Base-by-base conservation (phyloP, 2,329 filamentous ascomycete species). In the Aspergillus tubingensis region DNA sequence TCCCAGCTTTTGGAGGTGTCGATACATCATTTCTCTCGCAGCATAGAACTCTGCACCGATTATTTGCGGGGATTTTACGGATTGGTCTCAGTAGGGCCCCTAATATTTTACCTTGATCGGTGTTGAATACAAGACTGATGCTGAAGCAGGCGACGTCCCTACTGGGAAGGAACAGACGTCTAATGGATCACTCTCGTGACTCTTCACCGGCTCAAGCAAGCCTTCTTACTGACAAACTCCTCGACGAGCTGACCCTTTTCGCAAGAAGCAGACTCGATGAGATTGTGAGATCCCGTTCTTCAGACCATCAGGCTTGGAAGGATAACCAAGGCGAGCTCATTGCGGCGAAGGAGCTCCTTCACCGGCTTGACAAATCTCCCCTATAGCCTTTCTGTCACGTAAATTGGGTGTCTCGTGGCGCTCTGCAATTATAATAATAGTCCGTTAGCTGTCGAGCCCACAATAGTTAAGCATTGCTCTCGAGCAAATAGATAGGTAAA, bases 1-100 rank as follows among this genome's bases (percentile, higher is more conserved):
- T 59, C 74, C 59, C 79, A 83, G 72, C 80, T 86, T 68, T 79
- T 95, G 57, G 81, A 85, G 47, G 90, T 93, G 72, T 88, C 92
- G 5, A 77, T 96, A 57, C 91, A 92, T 72, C 87, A 93, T 65
- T 98, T 96, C 77, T 91, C 90, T 73, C 86, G 95, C 69, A 95
- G 92, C 71, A 86, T 98, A 65, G 95, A 99, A 79, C 85, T 99
- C 55, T 98, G 95, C 72, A 91, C 97, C 68, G 88, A 92, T 73
- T 98, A 97, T 74, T 77, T 98, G 63, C 87, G 95, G 62, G 95
- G 93, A 1, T 96, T 92, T 75, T 98, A 96, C 76, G 95, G 95
- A 6, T 80, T 99, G 61, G 95, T 94, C 74, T 76, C 93, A 76
- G 89, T 92, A 77, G 10, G 70, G 85, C 67, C 19, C 5, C 15